Evolutionary conservation across 371 early-diverging fungal species (phyloP), one percentile per base, ranked within the genome.

Genomic region (Mycotypha africana): DNA sequence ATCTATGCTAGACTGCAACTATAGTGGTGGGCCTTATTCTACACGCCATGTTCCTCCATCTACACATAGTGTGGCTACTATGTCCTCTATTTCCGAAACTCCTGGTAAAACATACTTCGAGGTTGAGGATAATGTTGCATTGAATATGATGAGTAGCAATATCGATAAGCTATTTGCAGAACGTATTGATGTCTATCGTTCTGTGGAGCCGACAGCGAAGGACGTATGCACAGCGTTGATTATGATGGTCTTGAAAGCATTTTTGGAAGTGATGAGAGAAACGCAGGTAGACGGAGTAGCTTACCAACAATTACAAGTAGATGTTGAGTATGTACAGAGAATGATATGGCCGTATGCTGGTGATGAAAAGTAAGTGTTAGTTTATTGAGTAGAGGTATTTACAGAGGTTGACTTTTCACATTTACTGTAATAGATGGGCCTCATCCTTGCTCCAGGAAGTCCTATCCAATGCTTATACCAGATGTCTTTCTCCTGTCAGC

Each of bases 111-210:
- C n/a, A n/a, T n/a, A n/a, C n/a, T n/a, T n/a, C n/a, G n/a, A n/a
- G n/a, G 26, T 38, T 12, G 25, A 19, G 19, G 22, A 19, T 6
- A 26, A 36, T 36, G 15, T 49, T 22, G 38, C 49, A 10, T 53
- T 58, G 6, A 56, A 50, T 24, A 62, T 62, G 15, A 52, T 61
- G 37, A 46, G 56, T 16, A 76, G 63, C 38, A 78, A 79, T 49
- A 85, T 88, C 50, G 82, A 81, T 44, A 79, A 78, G 31, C 59
- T 88, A 22, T 88, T 88, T 60, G 74, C 80, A 20, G 88, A 85
- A 15, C 71, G 79, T 1, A 68, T 82, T 7, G 84, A 79, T 46
- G 73, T 78, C 21, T 84, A 77, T 51, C 58, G 81, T 21, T 62
- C 59, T 24, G 76, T 81, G 17, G 85, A 85, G 19, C 62, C 79